Evolutionary conservation across 768 basidiomycete genomes (phyloP).

Genomic region (Pseudohyphozyma bogoriensis): DNA sequence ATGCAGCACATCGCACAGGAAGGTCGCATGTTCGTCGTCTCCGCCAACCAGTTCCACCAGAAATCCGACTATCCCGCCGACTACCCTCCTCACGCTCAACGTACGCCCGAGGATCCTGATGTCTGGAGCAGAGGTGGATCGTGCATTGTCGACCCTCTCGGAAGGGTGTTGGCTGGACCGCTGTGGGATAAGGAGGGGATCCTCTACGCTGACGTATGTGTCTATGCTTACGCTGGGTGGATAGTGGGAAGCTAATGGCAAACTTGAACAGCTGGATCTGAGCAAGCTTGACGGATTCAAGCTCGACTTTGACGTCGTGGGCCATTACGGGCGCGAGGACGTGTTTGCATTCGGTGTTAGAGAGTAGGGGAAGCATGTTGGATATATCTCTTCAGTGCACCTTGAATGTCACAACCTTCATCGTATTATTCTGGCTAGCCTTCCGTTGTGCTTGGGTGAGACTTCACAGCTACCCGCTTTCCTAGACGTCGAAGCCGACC

Average conservation of each 20-base stretch:
- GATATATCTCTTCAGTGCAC: too few relatives aligned
- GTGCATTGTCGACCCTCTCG: constrained; percentile 52
- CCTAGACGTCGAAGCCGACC: too few relatives aligned
- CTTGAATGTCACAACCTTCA: too few relatives aligned
- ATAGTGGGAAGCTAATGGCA: constrained; percentile 37
- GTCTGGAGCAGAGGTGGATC: constrained; percentile 56
- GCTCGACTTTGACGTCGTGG: constrained; percentile 54
- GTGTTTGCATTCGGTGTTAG: constrained; percentile 7
- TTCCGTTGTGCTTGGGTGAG: too few relatives aligned
- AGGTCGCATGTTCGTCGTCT: constrained; percentile 57
- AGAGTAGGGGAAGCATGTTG: neutral
- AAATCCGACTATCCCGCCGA: constrained; percentile 36
- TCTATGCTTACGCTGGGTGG: too few relatives aligned
- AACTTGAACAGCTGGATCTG: too few relatives aligned
- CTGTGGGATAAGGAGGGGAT: constrained; percentile 48
- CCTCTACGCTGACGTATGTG: constrained; percentile 36
- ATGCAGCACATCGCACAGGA: constrained; percentile 58
- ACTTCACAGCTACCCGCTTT: too few relatives aligned
- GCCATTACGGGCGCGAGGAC: constrained; percentile 51
- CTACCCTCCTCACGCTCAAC: constrained; percentile 29
- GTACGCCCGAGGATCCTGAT: constrained; percentile 47
- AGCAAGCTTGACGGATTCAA: too few relatives aligned
- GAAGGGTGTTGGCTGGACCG: constrained; percentile 53
- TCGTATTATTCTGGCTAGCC: too few relatives aligned
- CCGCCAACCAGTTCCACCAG: constrained; percentile 51